Evolutionary conservation across 768 basidiomycete genomes (phyloP).

Genomic region (Mycena olivaceomarginata): DNA sequence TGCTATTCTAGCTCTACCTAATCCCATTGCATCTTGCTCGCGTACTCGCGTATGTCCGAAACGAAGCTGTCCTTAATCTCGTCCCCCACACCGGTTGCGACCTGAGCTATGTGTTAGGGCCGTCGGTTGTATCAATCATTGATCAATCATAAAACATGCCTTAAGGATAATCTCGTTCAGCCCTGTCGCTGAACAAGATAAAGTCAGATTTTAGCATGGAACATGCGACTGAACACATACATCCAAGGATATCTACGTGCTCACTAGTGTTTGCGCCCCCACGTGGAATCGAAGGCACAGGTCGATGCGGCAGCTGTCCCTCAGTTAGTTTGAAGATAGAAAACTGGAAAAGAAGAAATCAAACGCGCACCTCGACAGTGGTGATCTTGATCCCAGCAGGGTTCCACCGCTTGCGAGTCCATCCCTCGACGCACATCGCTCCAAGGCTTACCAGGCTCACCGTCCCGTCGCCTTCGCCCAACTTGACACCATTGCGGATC

Average conservation of each 20-base stretch:
- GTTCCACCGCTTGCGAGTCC: constrained; percentile 33
- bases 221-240: too few species aligned
- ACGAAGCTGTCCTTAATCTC: constrained; percentile 83
- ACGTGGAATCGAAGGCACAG: constrained; percentile 74
- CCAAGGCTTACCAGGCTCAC: constrained; percentile 91
- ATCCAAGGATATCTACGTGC: constrained; percentile 91
- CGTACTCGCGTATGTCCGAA: constrained; percentile 87
- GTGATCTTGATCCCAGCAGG: constrained; percentile 24
- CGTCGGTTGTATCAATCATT: too few species aligned
- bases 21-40: constrained; percentile 87
- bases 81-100: constrained; percentile 89
- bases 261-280: constrained; percentile 96
- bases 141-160: too few species aligned
- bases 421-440: constrained; percentile 95
- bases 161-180: constrained; percentile 93
- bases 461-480: constrained; percentile 98
- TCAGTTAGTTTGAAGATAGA: constrained; percentile 57
- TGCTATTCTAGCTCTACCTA: constrained; percentile 47
- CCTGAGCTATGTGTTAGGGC: constrained; percentile 56
- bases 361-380: constrained; percentile 28
- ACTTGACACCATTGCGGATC: constrained; percentile 89
- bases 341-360: neutral
- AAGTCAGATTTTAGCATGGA: too few species aligned
- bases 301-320: constrained; percentile 56
- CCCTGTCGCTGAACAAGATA: constrained; percentile 63